A percentile compares a stretch with the other conserved stretches of the same genome.
Evolutionary conservation across 2,329 filamentous ascomycete species (phyloP).

Genomic region (Cercospora citrullina): DNA sequence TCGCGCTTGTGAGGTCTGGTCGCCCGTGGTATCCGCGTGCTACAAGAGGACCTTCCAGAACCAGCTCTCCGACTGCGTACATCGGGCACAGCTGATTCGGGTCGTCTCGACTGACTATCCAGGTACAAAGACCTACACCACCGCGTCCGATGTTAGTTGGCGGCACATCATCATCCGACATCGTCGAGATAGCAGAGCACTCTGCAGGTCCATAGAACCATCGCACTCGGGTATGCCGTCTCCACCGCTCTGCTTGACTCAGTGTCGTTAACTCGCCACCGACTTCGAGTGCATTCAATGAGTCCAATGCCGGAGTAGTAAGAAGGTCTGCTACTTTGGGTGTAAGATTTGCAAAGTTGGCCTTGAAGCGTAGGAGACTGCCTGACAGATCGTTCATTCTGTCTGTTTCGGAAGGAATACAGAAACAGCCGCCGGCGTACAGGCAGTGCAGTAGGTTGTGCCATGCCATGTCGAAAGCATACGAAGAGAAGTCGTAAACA

Average conservation of each 20-base stretch:
- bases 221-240: too few relatives aligned
- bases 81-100: too few relatives aligned
- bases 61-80: too few relatives aligned
- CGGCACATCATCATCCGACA: too few relatives aligned
- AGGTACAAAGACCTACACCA: constrained; percentile 4
- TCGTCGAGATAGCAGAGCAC: neutral
- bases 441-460: neutral
- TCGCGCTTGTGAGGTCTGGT: too few relatives aligned
- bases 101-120: neutral
- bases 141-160: neutral
- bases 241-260: too few relatives aligned
- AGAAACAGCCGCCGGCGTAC: neutral
- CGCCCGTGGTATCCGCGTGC: too few relatives aligned
- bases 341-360: neutral
- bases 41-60: neutral
- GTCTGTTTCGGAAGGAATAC: neutral
- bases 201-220: neutral
- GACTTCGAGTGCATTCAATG: too few relatives aligned
- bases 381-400: too few relatives aligned
- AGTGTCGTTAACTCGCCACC: too few relatives aligned
- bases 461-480: neutral
- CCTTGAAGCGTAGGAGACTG: neutral
- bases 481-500: neutral
- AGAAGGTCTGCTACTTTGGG: too few relatives aligned
- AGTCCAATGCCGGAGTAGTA: too few relatives aligned